Evolutionary conservation across 148 eudicot genomes (phyloP).

Genomic region (Gaultheria prostrata): DNA sequence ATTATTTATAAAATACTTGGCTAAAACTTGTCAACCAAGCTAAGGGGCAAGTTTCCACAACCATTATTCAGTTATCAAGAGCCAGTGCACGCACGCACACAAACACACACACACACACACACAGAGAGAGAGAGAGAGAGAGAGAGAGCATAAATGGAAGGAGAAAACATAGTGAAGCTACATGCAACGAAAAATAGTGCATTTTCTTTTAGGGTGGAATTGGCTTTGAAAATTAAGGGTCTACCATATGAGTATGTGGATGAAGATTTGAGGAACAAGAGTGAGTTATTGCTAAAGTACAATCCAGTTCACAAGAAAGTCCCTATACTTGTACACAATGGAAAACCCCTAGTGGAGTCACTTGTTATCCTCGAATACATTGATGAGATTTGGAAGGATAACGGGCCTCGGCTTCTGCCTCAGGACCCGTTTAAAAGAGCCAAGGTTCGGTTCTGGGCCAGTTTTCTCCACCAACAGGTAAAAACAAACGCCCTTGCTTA

Average conservation of each 20-base stretch:
- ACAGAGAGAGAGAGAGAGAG: background rate
- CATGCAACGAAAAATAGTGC: slow-evolving; percentile 42
- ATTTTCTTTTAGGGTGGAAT: slow-evolving; percentile 32
- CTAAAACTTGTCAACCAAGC: too few species aligned
- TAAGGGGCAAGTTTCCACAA: background rate
- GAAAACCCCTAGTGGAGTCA: slow-evolving; percentile 12
- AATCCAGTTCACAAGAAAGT: slow-evolving; percentile 22
- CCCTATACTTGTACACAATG: background rate
- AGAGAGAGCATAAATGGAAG: slow-evolving; percentile 17
- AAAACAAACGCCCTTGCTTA: background rate
- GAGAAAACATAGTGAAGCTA: slow-evolving; percentile 23
- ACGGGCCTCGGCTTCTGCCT: slow-evolving; percentile 19
- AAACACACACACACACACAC: too few species aligned
- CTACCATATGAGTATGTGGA: slow-evolving; percentile 39
- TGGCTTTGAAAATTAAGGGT: slow-evolving; percentile 44
- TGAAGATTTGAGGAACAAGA: slow-evolving; percentile 43
- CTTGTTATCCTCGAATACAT: slow-evolving; percentile 19
- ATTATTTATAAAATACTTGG: too few species aligned
- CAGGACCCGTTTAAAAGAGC: slow-evolving; percentile 23
- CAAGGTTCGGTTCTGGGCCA: slow-evolving; percentile 32
- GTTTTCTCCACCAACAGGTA: slow-evolving; percentile 25
- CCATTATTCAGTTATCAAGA: too few species aligned
- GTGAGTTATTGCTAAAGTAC: slow-evolving; percentile 22
- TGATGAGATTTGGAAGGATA: slow-evolving; percentile 19
- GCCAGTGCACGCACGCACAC: too few species aligned